Evolutionary conservation across 2,329 filamentous ascomycete species (phyloP).

Genomic region (Fusarium staphyleae): DNA sequence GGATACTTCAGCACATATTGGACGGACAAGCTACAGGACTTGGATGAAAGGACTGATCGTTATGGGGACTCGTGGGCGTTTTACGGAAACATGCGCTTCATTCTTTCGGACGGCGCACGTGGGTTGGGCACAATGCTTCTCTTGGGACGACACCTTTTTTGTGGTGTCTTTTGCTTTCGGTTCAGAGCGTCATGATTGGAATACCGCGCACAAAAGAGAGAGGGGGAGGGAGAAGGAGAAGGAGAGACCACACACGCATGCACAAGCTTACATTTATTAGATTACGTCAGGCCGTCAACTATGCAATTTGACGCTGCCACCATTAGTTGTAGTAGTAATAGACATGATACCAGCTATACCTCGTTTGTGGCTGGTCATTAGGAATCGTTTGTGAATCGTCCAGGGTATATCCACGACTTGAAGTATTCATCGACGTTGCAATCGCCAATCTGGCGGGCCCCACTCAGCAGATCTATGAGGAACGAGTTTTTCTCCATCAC

Average conservation of each 20-base stretch:
- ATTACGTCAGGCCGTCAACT: conserved; percentile 32
- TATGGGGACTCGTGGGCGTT: conserved; percentile 26
- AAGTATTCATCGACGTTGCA: too few species aligned
- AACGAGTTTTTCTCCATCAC: too few species aligned
- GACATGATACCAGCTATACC: conserved; percentile 34
- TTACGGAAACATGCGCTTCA: conserved; percentile 24
- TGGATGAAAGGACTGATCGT: conserved; percentile 9
- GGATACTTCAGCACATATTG: conserved; percentile 18
- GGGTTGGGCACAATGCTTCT: conserved; percentile 18
- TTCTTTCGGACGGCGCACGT: conserved; percentile 31
- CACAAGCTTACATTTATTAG: conserved; percentile 30
- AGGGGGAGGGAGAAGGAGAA: too few species aligned
- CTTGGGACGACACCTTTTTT: conserved; percentile 15
- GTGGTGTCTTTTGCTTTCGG: conserved; percentile 22
- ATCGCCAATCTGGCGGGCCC: too few species aligned
- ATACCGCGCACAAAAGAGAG: conserved; percentile 23
- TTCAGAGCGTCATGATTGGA: conserved; percentile 36
- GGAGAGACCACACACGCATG: conserved; percentile 5
- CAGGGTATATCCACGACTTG: too few species aligned
- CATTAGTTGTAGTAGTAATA: conserved; percentile 44
- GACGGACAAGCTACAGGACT: conserved; percentile 20
- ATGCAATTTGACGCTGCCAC: conserved; percentile 29
- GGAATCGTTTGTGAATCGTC: too few species aligned
- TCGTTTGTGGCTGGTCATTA: neutral
- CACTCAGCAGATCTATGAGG: too few species aligned